Percentiles rank a stretch among this genome's conserved stretches.
phyloP scores from a whole-genome alignment of 371 early-diverging fungal genomes.

The Apophysomyces ossiformis region DNA sequence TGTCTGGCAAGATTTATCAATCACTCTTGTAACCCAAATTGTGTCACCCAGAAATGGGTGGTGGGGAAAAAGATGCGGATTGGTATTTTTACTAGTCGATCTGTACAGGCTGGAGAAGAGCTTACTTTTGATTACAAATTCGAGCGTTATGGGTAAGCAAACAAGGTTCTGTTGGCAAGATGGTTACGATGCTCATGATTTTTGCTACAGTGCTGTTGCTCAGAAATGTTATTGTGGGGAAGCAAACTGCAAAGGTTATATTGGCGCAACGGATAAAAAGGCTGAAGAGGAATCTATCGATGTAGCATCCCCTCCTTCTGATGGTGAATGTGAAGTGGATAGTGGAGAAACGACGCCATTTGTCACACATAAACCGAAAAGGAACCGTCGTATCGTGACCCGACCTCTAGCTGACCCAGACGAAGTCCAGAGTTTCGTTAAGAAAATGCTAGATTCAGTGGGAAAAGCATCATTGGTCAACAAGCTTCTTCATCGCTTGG shows the following conservation, averaged over 20 bases:
- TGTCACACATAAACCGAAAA: conserved; percentile 33
- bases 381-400: conserved; percentile 24
- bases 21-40: conserved; percentile 93
- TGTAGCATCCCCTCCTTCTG: conserved; percentile 21
- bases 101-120: conserved; percentile 79
- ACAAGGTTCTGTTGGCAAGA: background rate
- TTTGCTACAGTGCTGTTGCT: conserved; percentile 68
- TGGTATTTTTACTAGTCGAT: conserved; percentile 79
- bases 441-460: conserved; percentile 65
- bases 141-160: conserved; percentile 70
- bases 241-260: conserved; percentile 85
- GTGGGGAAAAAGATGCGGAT: conserved; percentile 78
- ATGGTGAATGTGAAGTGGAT: conserved; percentile 42
- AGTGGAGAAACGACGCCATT: conserved; percentile 28
- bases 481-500: conserved; percentile 46
- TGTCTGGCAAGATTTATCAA: conserved; percentile 92
- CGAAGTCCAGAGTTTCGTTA: conserved; percentile 69
- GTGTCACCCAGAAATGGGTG: conserved; percentile 88
- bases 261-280: conserved; percentile 75
- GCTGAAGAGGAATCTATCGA: conserved; percentile 43
- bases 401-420: conserved; percentile 54
- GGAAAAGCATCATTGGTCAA: conserved; percentile 60
- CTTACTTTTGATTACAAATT: conserved; percentile 95
- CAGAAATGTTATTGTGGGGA: conserved; percentile 95
- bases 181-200: background rate